phyloP scores from a whole-genome alignment of 106 monocot genomes.

The Alisma plantagoaquatica region DNA sequence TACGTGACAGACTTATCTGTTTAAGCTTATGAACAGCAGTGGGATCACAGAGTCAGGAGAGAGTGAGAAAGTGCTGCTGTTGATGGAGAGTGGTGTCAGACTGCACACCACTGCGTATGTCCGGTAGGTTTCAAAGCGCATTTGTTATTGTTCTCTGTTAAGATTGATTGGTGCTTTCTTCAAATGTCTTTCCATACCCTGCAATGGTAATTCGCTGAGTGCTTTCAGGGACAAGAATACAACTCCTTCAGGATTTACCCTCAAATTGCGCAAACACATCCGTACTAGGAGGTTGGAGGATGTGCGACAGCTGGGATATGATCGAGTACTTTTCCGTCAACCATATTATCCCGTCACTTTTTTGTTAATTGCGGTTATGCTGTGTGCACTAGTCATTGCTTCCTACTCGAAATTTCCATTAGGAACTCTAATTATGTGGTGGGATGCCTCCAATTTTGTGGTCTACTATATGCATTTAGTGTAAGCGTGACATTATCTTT shows the following conservation, averaged over 20 bases:
- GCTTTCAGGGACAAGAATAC: constrained; percentile 76
- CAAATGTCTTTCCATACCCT: not conserved
- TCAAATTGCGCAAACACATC: constrained; percentile 90
- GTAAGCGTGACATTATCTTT: too few relatives aligned
- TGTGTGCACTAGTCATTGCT: too few relatives aligned
- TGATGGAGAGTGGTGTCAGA: constrained; percentile 95
- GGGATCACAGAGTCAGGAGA: constrained; percentile 95
- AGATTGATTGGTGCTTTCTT: not conserved
- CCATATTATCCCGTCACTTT: too few relatives aligned
- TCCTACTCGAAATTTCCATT: too few relatives aligned
- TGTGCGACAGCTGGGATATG: constrained; percentile 94
- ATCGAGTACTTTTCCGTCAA: too few relatives aligned
- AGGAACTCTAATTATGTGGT: too few relatives aligned
- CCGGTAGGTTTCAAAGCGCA: constrained; percentile 22
- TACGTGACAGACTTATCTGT: constrained; percentile 86
- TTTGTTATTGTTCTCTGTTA: not conserved
- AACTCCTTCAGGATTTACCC: constrained; percentile 96
- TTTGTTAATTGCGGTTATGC: too few relatives aligned
- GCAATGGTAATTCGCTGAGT: too few relatives aligned
- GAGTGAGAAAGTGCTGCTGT: constrained; percentile 87
- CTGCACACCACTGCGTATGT: constrained; percentile 91
- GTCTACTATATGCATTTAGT: too few relatives aligned
- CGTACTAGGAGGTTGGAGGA: constrained; percentile 92
- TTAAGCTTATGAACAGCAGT: constrained; percentile 99
- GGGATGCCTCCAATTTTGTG: too few relatives aligned